These are phyloP conservation scores for Jaenimonas drosophilae DNA, from an alignment of 208 protist genomes.

Conservation along the genomic window DNA sequence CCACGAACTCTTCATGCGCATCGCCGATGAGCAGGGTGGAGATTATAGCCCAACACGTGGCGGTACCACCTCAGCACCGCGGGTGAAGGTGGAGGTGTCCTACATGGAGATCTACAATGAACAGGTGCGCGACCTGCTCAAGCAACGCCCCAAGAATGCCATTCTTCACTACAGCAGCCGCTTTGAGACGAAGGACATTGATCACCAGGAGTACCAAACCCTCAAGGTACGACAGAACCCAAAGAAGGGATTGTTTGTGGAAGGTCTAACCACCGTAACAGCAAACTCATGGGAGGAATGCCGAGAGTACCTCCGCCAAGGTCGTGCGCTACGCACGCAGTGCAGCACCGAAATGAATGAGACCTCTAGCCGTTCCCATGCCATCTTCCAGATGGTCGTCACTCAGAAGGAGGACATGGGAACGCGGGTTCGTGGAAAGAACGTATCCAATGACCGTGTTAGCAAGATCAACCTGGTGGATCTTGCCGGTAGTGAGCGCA, in stretches of 20 bases:
- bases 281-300: constrained; percentile 60
- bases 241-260: constrained; percentile 50
- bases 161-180: constrained; percentile 43
- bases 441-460: constrained; percentile 20
- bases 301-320: constrained; percentile 44
- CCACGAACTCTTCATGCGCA: constrained; percentile 33
- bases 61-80: not conserved
- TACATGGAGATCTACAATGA: constrained; percentile 90
- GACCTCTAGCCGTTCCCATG: constrained; percentile 89
- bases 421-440: constrained; percentile 67
- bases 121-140: constrained; percentile 68
- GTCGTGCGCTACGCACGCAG: constrained; percentile 55
- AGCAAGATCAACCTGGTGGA: constrained; percentile 78
- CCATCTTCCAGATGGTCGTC: constrained; percentile 90
- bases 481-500: constrained; percentile 62
- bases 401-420: constrained; percentile 43
- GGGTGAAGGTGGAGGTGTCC: constrained; percentile 33
- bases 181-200: constrained; percentile 38
- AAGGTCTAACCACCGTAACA: constrained; percentile 68
- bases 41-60: not conserved
- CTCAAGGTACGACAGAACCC: constrained; percentile 68
- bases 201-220: constrained; percentile 33
- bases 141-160: constrained; percentile 45
- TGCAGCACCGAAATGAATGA: constrained; percentile 87
- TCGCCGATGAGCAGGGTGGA: constrained; percentile 4